Percentiles rank a stretch among this genome's conserved stretches.
These are phyloP conservation scores for Coemansia sp. DNA, from an alignment of 192 early-diverging fungal genomes.

Conservation along the genomic window DNA sequence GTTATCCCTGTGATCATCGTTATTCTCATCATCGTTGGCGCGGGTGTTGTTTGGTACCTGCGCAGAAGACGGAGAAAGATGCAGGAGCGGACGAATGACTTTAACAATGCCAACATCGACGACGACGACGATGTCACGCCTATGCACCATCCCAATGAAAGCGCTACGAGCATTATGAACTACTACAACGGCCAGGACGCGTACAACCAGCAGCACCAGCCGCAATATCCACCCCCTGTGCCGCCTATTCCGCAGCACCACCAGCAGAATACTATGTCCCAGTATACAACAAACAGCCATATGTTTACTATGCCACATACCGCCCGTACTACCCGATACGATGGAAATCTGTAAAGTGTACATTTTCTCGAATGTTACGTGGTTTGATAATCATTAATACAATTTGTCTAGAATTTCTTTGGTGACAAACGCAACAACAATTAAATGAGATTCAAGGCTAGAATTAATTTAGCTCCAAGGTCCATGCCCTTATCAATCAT, in stretches of 20 bases:
- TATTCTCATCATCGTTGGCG: background rate
- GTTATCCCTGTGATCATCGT: background rate
- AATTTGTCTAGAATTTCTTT: no score
- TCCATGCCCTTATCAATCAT: no score
- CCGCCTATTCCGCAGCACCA: background rate
- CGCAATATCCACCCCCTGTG: background rate
- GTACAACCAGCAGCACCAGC: background rate
- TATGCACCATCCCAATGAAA: slow-evolving; percentile 2
- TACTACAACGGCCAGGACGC: background rate
- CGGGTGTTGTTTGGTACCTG: slow-evolving; percentile 11
- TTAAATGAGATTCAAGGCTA: no score
- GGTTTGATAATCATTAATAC: no score
- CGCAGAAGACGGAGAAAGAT: slow-evolving; percentile 9
- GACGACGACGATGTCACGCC: slow-evolving; percentile 7
- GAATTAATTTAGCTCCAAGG: no score
- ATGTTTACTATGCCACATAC: background rate
- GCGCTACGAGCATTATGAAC: background rate
- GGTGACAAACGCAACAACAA: no score
- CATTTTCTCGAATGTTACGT: background rate
- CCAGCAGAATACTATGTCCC: background rate
- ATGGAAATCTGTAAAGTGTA: slow-evolving; percentile 2
- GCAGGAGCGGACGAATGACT: background rate
- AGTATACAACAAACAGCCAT: slow-evolving; percentile 3
- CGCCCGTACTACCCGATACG: background rate
- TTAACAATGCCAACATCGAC: slow-evolving; percentile 3